Percentiles rank a stretch among this genome's conserved stretches.
phyloP scores from a whole-genome alignment of 352 stramenopile species.

The Elongisporangium undulatum region DNA sequence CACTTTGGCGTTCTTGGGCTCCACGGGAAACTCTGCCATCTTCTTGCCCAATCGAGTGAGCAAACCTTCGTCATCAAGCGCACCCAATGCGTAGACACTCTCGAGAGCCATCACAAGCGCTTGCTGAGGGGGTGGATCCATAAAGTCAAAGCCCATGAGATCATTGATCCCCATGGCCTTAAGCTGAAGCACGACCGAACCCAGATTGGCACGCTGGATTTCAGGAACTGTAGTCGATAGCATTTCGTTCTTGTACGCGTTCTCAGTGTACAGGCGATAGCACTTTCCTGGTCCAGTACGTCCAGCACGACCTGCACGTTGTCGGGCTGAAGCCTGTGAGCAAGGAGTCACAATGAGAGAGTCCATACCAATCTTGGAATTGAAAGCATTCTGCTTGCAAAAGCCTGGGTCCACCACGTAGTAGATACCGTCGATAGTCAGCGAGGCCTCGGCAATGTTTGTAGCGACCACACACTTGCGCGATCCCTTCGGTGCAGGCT shows the following conservation, averaged over 20 bases:
- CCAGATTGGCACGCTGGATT: constrained; percentile 98
- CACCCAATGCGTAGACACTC: constrained; percentile 96
- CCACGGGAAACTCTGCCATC: constrained; percentile 99
- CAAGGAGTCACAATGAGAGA: constrained; percentile 98
- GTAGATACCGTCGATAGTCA: constrained; percentile 99
- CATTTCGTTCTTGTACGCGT: constrained; percentile 98
- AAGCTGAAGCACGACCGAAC: constrained; percentile 97
- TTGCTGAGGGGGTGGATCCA: constrained; percentile 97
- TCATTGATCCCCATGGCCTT: constrained; percentile 99
- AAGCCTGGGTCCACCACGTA: constrained; percentile 95
- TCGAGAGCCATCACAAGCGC: constrained; percentile 97
- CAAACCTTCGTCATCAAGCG: constrained; percentile 96
- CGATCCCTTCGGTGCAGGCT: constrained; percentile 92
- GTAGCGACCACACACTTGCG: constrained; percentile 99
- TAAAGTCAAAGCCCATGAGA: constrained; percentile 99
- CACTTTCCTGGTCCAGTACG: constrained; percentile 99
- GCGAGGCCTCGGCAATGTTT: constrained; percentile 99
- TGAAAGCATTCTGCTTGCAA: constrained; percentile 99
- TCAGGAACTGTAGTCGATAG: constrained; percentile 97
- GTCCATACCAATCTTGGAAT: constrained; percentile 99
- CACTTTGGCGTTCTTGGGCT: constrained; percentile 99
- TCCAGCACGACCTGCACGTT: constrained; percentile 96
- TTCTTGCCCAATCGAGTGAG: constrained; percentile 94
- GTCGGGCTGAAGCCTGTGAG: constrained; percentile 96
- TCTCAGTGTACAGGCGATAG: constrained; percentile 99